Conservation (phyloP, 2,329 filamentous ascomycete genomes). For the Meredithiella fracta region DNA sequence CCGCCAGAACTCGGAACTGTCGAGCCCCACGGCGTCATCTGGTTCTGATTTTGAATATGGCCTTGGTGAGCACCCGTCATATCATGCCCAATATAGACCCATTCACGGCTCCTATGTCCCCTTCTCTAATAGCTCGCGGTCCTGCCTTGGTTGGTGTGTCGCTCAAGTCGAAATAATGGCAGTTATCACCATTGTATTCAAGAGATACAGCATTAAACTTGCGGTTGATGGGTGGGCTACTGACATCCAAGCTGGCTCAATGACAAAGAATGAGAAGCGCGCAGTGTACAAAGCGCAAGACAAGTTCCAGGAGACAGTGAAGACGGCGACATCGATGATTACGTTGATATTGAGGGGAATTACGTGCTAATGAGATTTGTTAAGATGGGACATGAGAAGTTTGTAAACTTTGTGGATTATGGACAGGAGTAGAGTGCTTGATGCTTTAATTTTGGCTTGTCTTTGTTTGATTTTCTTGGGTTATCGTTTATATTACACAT, state of each 20-base stretch:
- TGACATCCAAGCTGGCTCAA: slow-evolving; percentile 36
- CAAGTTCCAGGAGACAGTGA: slow-evolving; percentile 35
- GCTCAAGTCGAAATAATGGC: slow-evolving; percentile 44
- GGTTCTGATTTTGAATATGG: slow-evolving; percentile 28
- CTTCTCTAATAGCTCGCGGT: slow-evolving; percentile 41
- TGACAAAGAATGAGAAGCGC: slow-evolving; percentile 30
- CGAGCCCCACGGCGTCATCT: slow-evolving; percentile 17
- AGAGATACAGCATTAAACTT: slow-evolving; percentile 50
- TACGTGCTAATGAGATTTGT: slow-evolving; percentile 53
- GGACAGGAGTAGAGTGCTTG: not conserved
- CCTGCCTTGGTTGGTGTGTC: slow-evolving; percentile 41
- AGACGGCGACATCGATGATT: slow-evolving; percentile 43
- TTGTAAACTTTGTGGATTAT: slow-evolving; percentile 27
- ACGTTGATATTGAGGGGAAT: slow-evolving; percentile 51
- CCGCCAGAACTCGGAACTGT: slow-evolving; percentile 17
- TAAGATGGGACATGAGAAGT: slow-evolving; percentile 52
- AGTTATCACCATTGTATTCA: slow-evolving; percentile 37
- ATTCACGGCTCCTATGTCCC: slow-evolving; percentile 39
- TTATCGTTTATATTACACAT: not conserved
- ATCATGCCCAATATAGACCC: slow-evolving; percentile 43
- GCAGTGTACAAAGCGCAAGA: slow-evolving; percentile 44
- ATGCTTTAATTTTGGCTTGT: not conserved
- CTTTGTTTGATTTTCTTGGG: not conserved
- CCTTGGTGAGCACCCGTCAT: slow-evolving; percentile 43
- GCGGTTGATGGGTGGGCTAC: slow-evolving; percentile 44